Conservation (phyloP, 2,329 filamentous ascomycete species). For the Coniochaeta prunicola region DNA sequence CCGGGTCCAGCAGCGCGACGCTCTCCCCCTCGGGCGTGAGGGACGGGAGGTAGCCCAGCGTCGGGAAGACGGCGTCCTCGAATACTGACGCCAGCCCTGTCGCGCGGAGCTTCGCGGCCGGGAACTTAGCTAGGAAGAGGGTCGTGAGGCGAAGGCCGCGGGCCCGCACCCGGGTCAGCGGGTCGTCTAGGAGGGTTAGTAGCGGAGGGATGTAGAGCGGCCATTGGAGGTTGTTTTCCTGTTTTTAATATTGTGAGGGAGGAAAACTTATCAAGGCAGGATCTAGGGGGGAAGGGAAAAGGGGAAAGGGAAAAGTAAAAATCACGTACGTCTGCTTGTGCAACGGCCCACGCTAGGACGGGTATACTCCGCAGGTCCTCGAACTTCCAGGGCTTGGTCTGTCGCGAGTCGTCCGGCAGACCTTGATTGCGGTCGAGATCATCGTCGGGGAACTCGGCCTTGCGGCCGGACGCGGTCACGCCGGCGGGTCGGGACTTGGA, state of each 20-base stretch:
- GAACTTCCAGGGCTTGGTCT: constrained; percentile 56
- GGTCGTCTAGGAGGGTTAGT: constrained; percentile 61
- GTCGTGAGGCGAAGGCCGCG: constrained; percentile 48
- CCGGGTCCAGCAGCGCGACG: constrained; percentile 51
- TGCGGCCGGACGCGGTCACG: constrained; percentile 51
- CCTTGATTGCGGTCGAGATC: constrained; percentile 26
- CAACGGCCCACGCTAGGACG: constrained; percentile 55
- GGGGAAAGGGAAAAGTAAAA: constrained; percentile 5
- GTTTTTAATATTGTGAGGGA: constrained; percentile 7
- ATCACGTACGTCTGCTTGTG: constrained; percentile 37
- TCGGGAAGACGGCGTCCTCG: constrained; percentile 61
- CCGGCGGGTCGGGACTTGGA: constrained; percentile 42
- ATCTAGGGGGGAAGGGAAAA: not conserved
- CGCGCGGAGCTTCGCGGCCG: constrained; percentile 42
- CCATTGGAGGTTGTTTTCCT: constrained; percentile 51
- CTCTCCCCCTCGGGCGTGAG: constrained; percentile 71
- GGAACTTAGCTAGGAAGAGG: constrained; percentile 47
- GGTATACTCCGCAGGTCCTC: constrained; percentile 41
- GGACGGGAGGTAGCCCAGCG: constrained; percentile 68
- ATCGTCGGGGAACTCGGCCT: constrained; percentile 34
- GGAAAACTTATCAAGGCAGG: not conserved
- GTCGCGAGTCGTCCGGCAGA: constrained; percentile 27
- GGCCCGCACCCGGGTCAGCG: constrained; percentile 41
- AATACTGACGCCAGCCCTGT: constrained; percentile 64
- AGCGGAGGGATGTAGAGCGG: constrained; percentile 63